These are phyloP conservation scores for Eucalyptus marginata DNA, from an alignment of 345 rosid species.

Conservation along the genomic window DNA sequence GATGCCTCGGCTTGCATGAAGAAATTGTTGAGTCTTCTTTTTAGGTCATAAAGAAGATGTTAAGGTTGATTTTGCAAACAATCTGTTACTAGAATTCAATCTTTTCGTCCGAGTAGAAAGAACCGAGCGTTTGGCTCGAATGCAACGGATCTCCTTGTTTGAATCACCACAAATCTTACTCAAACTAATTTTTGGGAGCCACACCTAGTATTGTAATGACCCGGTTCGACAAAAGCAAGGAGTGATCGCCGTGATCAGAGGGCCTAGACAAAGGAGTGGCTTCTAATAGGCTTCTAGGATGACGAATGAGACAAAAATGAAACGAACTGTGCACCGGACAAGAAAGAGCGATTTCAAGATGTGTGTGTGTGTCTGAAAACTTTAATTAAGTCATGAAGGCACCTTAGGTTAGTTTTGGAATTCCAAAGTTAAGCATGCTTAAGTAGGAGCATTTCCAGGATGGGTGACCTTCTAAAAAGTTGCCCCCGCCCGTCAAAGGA, in stretches of 20 bases:
- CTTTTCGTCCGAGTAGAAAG: neutral
- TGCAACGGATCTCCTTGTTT: neutral
- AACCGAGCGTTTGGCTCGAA: neutral
- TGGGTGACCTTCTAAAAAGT: neutral
- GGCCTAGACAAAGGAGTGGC: neutral
- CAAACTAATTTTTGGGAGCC: neutral
- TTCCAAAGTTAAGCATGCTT: neutral
- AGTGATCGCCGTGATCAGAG: neutral
- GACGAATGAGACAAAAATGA: neutral
- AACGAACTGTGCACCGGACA: no score
- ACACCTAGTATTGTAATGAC: neutral
- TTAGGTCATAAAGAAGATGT: neutral
- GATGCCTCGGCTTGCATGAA: neutral
- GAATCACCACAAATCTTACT: neutral
- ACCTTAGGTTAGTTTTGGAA: neutral
- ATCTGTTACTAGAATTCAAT: neutral
- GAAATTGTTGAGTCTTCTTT: neutral
- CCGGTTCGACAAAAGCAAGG: neutral
- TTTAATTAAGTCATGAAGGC: neutral
- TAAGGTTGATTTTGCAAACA: neutral
- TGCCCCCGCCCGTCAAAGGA: neutral
- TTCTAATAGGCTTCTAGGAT: neutral
- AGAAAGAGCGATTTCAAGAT: neutral
- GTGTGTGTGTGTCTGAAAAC: neutral
- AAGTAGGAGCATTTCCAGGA: neutral